Evolutionary conservation across 208 protist genomes (phyloP), one percentile per base, ranked within the genome.

Genomic region (Acanthamoeba lenticulata): DNA sequence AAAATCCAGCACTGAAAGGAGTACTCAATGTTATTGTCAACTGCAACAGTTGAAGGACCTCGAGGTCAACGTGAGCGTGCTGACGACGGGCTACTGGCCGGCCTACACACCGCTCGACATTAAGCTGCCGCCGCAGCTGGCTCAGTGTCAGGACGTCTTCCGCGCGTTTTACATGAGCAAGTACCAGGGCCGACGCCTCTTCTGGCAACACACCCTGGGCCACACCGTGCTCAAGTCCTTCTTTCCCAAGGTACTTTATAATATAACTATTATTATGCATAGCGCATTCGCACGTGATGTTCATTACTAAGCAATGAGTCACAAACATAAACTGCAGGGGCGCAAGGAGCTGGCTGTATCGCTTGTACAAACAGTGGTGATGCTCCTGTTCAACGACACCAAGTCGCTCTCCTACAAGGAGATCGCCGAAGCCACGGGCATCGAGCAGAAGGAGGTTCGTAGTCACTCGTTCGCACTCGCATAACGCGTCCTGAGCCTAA

Each of bases 1-100:
- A 19, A 42, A 40, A 85, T 9, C 24, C 44, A 17, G 17, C 36
- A 81, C 9, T 38, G 69, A 27, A 27, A 3, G 19, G 27, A 17
- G 0, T 60, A 62, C 19, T 89, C 45, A n/a, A 42, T 38, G 5
- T 4, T 77, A 38, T 45, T 44, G 13, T 24, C 29, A 7, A 36
- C 11, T 36, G 32, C 32, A n/a, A 7, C 85, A 85, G 65, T 7
- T 45, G 13, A 42, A 57, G 34, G 65, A 36, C 11, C 45, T 98
- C 0, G 95, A 98, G 62, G 89, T 99, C n/a, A 94, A 97, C 44
- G 96, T 99, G 60, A 94, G 97, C 69, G 97, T 99, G 29, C 95
- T 99, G n/a, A 98, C 98, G 21, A 95, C 96, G 72, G 97, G 97
- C 67, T 98, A 97, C 95, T 99, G 98, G 98, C 98, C 98, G 21